Evolutionary conservation across 2,329 filamentous ascomycete genomes (phyloP), one percentile per base, ranked within the genome.

Genomic region (Pseudofabraea citricarpa): DNA sequence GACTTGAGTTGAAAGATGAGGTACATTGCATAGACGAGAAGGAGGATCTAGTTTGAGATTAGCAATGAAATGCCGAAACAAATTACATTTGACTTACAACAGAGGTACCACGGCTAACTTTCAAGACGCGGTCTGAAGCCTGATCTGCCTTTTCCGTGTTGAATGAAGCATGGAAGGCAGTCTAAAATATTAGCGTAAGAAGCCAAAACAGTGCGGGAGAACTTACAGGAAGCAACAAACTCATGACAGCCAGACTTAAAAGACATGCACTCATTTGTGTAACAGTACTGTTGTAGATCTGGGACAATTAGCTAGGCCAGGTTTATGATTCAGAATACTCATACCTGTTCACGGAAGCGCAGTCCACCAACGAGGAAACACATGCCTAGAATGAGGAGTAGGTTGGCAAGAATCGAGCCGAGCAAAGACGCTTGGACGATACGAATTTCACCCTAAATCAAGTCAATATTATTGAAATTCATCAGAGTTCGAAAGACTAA

Each of bases 251-350:
- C 64, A 95, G 66, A 71, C 88, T 94, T 54, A 96, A 77, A 55
- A 96, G 73, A 68, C 89, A 95, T 40, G 90, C 90, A 62, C 89
- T 95, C 88, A 95, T 95, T 63, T 96, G 90, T 1, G 90, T 95
- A 46, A 95, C 88, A 18, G 88, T 95, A 66, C 83, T 93, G 68
- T 95, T 96, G 69, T 95, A 96, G 50, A 96, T 83, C 79, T 86
- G 42, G 4, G 9, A 18, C 4, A 8, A 22, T 58, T 31, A 59
- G 51, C 33, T 20, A 15, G 3, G 8, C 12, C 7, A 23, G 10
- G 7, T 13, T 37, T 21, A 20, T 20, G 13, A 6, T n/a, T 13
- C 16, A 24, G 19, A 23, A 15, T 8, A 15, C 31, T 54, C 69
- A 49, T 57, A 81, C 81, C 71, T 95, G 90, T 69, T 96, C 90